A percentile compares a stretch with the other conserved stretches of the same genome.
Conservation (phyloP, 2,329 filamentous ascomycete genomes). For the Calonectria pseudoturangicola region DNA sequence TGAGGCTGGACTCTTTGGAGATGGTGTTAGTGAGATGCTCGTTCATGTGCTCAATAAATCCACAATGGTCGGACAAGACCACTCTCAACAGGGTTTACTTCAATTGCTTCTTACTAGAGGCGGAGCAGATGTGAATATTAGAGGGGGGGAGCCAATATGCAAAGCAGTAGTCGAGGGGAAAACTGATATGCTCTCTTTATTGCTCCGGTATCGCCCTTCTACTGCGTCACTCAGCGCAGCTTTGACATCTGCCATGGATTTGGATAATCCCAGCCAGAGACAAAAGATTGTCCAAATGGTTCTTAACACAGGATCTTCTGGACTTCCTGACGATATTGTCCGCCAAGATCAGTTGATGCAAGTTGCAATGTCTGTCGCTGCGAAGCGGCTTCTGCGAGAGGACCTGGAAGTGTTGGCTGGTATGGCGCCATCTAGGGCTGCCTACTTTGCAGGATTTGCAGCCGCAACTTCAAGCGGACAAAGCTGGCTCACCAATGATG, state of each 20-base stretch:
- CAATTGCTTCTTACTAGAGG: slow-evolving; percentile 16
- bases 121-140: slow-evolving; percentile 14
- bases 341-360: not conserved
- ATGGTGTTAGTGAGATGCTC: slow-evolving; percentile 20
- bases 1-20: slow-evolving; percentile 6
- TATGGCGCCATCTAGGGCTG: not conserved
- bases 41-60: slow-evolving; percentile 24
- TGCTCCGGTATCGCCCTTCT: slow-evolving; percentile 5
- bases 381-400: slow-evolving; percentile 20
- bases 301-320: slow-evolving; percentile 1
- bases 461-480: slow-evolving; percentile 1
- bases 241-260: slow-evolving; percentile 9
- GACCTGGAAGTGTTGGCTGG: not conserved
- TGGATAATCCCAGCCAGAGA: not conserved
- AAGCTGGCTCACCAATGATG: slow-evolving; percentile 28
- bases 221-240: not conserved
- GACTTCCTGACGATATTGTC: not conserved
- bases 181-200: not conserved
- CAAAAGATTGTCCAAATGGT: not conserved
- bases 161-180: not conserved
- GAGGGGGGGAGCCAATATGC: not conserved
- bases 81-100: not conserved
- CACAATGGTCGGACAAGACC: slow-evolving; percentile 1
- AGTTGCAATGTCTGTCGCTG: slow-evolving; percentile 23
- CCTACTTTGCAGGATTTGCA: not conserved